Conservation (phyloP, 768 basidiomycete genomes). For the Lentinus brumalis region DNA sequence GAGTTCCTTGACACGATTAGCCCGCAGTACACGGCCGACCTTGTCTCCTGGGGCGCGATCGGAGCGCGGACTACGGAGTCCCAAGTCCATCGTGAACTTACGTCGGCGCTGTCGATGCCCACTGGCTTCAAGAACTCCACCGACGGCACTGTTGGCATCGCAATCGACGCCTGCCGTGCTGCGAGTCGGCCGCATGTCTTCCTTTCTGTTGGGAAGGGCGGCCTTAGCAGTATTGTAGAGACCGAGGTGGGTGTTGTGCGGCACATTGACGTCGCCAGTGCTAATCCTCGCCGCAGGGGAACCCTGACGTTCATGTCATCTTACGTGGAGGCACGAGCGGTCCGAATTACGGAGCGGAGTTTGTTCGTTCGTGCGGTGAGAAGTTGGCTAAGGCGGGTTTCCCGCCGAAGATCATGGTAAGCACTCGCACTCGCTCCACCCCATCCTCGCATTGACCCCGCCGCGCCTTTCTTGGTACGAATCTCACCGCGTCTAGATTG, state of each 20-base stretch:
- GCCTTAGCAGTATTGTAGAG: slow-evolving; percentile 91
- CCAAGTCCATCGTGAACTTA: slow-evolving; percentile 89
- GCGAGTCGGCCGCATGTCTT: slow-evolving; percentile 92
- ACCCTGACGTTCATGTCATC: slow-evolving; percentile 92
- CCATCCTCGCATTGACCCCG: not conserved
- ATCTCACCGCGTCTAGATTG: slow-evolving; percentile 56
- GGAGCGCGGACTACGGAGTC: slow-evolving; percentile 92
- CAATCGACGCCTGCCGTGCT: slow-evolving; percentile 93
- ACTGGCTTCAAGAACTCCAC: slow-evolving; percentile 99
- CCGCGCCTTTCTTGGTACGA: not conserved
- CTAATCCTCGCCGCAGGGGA: slow-evolving; percentile 54
- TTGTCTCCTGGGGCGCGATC: slow-evolving; percentile 95
- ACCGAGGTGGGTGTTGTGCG: slow-evolving; percentile 60
- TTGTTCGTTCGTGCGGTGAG: slow-evolving; percentile 72
- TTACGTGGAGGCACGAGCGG: slow-evolving; percentile 88
- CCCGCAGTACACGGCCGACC: slow-evolving; percentile 91
- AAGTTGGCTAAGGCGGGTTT: slow-evolving; percentile 82
- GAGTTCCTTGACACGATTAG: slow-evolving; percentile 86
- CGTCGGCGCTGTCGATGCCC: slow-evolving; percentile 88
- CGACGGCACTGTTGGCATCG: slow-evolving; percentile 88
- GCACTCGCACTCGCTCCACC: slow-evolving; percentile 14
- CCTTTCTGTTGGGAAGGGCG: slow-evolving; percentile 96
- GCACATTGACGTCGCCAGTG: not conserved
- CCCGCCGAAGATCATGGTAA: slow-evolving; percentile 83
- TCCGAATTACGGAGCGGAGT: slow-evolving; percentile 84